phyloP scores from a whole-genome alignment of 805 yeast genomes.

The Kazachstania bromeliacearum region DNA sequence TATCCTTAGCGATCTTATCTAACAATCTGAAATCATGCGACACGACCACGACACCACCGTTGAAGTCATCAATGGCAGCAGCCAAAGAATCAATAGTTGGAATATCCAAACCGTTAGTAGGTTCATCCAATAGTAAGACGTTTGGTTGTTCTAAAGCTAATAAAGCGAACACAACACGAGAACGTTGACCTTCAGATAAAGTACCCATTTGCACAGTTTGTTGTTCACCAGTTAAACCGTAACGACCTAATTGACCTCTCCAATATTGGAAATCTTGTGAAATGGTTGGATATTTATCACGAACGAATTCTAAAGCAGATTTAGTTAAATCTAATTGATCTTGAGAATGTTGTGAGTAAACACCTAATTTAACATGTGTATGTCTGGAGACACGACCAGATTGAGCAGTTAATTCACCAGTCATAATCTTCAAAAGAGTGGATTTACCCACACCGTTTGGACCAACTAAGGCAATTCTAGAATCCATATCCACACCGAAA shows the following conservation, averaged over 20 bases:
- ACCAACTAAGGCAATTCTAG: constrained; percentile 94
- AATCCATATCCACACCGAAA: constrained; percentile 99
- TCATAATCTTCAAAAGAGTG: constrained; percentile 90
- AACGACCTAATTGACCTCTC: constrained; percentile 97
- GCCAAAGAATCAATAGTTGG: constrained; percentile 97
- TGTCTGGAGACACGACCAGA: constrained; percentile 94
- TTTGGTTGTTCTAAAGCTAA: constrained; percentile 94
- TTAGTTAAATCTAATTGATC: constrained; percentile 95
- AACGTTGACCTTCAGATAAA: constrained; percentile 96
- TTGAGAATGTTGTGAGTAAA: constrained; percentile 97
- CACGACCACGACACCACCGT: constrained; percentile 97
- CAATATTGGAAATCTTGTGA: constrained; percentile 98
- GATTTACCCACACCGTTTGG: constrained; percentile 99
- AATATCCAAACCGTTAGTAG: constrained; percentile 98
- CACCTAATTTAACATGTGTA: constrained; percentile 96
- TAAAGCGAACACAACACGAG: constrained; percentile 95
- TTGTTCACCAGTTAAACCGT: constrained; percentile 97
- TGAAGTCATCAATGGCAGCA: constrained; percentile 86
- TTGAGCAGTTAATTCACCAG: constrained; percentile 86
- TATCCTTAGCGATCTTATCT: constrained; percentile 95
- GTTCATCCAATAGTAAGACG: constrained; percentile 93
- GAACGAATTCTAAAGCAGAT: constrained; percentile 92
- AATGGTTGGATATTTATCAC: constrained; percentile 80
- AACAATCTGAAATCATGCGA: constrained; percentile 97
- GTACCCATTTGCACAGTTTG: constrained; percentile 99